A percentile compares a stretch with the other conserved stretches of the same genome.
These are phyloP conservation scores for Pleurozium schreberi DNA, from an alignment of 225 moss, liverwort and hornwort genomes.

Conservation along the genomic window DNA sequence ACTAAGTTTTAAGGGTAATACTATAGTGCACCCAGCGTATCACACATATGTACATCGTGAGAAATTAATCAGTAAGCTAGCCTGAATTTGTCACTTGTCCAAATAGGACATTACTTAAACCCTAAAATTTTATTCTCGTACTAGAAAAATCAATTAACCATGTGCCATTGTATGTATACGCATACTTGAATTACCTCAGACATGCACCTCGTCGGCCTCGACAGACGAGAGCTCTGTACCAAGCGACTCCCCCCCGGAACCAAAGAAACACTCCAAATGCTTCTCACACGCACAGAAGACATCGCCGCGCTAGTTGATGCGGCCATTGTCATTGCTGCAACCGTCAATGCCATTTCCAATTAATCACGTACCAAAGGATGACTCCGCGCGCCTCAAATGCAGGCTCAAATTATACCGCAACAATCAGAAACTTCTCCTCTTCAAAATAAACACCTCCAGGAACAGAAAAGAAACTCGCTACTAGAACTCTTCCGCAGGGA, in stretches of 20 bases:
- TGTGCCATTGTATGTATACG: not conserved
- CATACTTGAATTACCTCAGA: not conserved
- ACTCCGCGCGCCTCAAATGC: not conserved
- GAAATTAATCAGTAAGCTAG: not conserved
- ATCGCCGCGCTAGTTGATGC: not conserved
- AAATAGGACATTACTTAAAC: not conserved
- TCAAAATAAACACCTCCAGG: not conserved
- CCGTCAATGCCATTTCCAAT: not conserved
- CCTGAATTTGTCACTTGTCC: not conserved
- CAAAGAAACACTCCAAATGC: not conserved
- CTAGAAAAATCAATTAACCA: not conserved
- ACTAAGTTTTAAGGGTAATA: not conserved
- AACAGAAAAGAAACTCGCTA: not conserved
- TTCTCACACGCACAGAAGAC: not conserved
- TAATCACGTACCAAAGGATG: not conserved
- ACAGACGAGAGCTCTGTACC: not conserved
- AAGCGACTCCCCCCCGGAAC: not conserved
- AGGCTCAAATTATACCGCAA: not conserved
- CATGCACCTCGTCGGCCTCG: conserved; percentile 1
- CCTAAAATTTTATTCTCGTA: not conserved
- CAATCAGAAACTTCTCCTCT: not conserved
- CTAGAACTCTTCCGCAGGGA: not conserved
- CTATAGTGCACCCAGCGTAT: not conserved
- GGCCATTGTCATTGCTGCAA: not conserved
- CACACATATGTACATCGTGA: not conserved